Conservation (phyloP, 257 asterid species). For the Lycium ferocissimum region DNA sequence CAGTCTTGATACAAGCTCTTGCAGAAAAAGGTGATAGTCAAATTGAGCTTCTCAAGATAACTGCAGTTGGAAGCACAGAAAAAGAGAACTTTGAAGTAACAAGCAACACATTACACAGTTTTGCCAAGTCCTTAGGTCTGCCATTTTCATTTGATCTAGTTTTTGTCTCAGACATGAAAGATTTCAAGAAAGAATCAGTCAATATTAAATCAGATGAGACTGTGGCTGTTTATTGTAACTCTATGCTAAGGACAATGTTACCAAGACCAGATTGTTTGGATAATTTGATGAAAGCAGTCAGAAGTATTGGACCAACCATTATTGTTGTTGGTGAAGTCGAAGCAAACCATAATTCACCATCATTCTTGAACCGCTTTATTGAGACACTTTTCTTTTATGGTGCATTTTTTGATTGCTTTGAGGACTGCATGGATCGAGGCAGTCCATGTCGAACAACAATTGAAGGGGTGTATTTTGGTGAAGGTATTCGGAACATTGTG, state of each 20-base stretch:
- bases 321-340: constrained; percentile 71
- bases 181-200: constrained; percentile 43
- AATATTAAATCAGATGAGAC: constrained; percentile 48
- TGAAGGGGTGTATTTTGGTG: constrained; percentile 56
- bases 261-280: constrained; percentile 48
- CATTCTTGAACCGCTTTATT: constrained; percentile 60
- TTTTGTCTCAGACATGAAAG: constrained; percentile 52
- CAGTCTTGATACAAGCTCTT: constrained; percentile 67
- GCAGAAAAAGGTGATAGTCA: constrained; percentile 39
- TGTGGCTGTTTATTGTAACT: constrained; percentile 51
- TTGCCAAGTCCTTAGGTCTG: constrained; percentile 57
- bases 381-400: constrained; percentile 60
- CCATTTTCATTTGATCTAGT: constrained; percentile 51
- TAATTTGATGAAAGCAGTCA: constrained; percentile 49
- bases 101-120: constrained; percentile 51
- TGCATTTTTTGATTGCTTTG: constrained; percentile 64
- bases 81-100: constrained; percentile 48
- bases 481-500: constrained; percentile 62
- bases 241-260: constrained; percentile 61
- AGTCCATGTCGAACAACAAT: constrained; percentile 44
- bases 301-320: constrained; percentile 51
- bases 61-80: constrained; percentile 56
- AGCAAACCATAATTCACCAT: constrained; percentile 71
- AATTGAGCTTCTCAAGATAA: constrained; percentile 47
- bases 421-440: constrained; percentile 58